phyloP scores from a whole-genome alignment of 2,329 filamentous ascomycete genomes.

The Aspergillus brunneoviolaceus region DNA sequence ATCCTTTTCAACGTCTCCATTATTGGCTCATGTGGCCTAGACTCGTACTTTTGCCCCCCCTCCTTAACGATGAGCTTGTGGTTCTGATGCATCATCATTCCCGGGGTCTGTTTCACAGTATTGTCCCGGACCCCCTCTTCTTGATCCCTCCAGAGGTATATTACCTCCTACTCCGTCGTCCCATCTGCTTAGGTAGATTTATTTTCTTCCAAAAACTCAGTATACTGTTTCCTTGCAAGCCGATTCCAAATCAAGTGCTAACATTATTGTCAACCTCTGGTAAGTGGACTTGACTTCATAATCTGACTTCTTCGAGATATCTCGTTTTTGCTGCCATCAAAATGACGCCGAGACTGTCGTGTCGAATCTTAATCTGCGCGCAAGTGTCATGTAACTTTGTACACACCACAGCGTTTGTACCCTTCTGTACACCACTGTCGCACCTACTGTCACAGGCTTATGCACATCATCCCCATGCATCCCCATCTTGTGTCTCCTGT shows the following conservation, averaged over 20 bases:
- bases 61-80: neutral
- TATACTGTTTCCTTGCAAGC: neutral
- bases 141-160: neutral
- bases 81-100: conserved; percentile 11
- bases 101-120: conserved; percentile 13
- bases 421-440: neutral
- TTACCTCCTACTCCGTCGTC: neutral
- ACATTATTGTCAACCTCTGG: neutral
- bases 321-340: neutral
- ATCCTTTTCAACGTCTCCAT: neutral
- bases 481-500: neutral
- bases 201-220: neutral
- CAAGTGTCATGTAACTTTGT: conserved; percentile 1
- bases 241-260: neutral
- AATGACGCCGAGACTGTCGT: neutral
- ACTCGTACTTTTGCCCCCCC: conserved; percentile 4
- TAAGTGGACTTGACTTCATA: neutral
- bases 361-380: neutral
- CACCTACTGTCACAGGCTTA: too few species aligned
- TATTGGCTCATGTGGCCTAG: conserved; percentile 10
- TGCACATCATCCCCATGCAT: neutral
- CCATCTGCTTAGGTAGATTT: neutral
- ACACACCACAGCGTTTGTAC: neutral
- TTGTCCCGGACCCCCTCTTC: conserved; percentile 14
- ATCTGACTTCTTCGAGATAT: neutral